Conservation (phyloP, 257 asterid genomes). For the Paulownia fortunei region DNA sequence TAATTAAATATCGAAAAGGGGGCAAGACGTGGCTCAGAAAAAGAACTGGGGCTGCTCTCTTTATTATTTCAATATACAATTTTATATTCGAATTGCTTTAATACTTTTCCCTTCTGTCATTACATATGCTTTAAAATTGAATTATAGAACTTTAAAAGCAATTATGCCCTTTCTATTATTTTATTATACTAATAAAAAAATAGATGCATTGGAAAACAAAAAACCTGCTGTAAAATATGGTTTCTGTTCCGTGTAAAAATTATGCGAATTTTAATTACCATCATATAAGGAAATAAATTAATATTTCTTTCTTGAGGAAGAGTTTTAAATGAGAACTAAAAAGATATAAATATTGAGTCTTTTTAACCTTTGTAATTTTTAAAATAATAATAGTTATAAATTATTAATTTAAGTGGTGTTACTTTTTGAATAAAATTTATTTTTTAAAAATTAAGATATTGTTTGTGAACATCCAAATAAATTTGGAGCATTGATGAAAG, state of each 20-base stretch:
- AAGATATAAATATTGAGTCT: no score
- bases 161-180: not conserved
- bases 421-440: no score
- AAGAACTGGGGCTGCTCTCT: not conserved
- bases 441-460: no score
- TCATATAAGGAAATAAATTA: not conserved
- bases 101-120: not conserved
- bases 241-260: no score
- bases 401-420: no score
- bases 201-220: not conserved
- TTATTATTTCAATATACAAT: not conserved
- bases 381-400: no score
- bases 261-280: not conserved
- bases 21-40: not conserved
- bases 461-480: not conserved
- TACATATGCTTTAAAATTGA: conserved; percentile 16
- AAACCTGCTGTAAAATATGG: no score
- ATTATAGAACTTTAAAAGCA: conserved; percentile 5
- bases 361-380: no score
- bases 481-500: no score
- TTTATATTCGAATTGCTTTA: conserved; percentile 27
- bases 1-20: not conserved
- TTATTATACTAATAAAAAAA: not conserved
- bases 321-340: not conserved
- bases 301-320: not conserved